Percentiles rank a stretch among this genome's conserved stretches.
phyloP scores from a whole-genome alignment of 2,329 filamentous ascomycete genomes.

The Mycosphaerella sp. region DNA sequence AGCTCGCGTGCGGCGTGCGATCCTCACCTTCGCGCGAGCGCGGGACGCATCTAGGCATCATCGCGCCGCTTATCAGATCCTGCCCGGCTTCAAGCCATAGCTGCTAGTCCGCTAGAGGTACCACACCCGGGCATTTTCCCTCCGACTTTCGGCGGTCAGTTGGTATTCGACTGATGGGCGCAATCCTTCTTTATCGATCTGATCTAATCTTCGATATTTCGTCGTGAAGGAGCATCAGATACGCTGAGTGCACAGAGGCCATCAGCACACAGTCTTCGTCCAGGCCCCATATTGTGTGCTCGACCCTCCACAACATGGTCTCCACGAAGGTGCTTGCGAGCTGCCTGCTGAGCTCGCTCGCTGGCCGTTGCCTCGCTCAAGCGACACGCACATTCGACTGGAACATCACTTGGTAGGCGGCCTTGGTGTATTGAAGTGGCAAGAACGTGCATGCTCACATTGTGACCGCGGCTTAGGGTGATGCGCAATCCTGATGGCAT shows the following conservation, averaged over 20 bases:
- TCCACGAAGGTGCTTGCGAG: neutral
- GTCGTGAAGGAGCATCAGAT: neutral
- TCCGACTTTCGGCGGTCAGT: neutral
- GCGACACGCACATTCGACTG: conserved; percentile 20
- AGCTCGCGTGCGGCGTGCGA: neutral
- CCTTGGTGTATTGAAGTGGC: neutral
- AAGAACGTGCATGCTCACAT: neutral
- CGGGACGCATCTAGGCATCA: neutral
- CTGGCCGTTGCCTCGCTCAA: conserved; percentile 11
- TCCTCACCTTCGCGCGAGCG: neutral
- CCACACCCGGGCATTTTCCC: neutral
- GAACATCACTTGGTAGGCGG: conserved; percentile 43
- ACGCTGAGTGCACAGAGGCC: neutral
- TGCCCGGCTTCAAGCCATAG: neutral
- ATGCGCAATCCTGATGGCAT: conserved; percentile 51
- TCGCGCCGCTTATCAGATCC: conserved; percentile 10
- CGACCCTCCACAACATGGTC: conserved; percentile 1
- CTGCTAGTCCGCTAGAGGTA: neutral
- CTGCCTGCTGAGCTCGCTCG: conserved; percentile 12
- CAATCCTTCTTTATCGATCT: conserved; percentile 6
- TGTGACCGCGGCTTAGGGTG: conserved; percentile 23
- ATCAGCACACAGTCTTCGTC: neutral
- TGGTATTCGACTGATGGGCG: neutral
- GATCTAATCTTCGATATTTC: conserved; percentile 6
- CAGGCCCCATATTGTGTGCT: neutral